Base-by-base conservation (phyloP, 208 protist species). In the Acanthamoeba divionensis region DNA sequence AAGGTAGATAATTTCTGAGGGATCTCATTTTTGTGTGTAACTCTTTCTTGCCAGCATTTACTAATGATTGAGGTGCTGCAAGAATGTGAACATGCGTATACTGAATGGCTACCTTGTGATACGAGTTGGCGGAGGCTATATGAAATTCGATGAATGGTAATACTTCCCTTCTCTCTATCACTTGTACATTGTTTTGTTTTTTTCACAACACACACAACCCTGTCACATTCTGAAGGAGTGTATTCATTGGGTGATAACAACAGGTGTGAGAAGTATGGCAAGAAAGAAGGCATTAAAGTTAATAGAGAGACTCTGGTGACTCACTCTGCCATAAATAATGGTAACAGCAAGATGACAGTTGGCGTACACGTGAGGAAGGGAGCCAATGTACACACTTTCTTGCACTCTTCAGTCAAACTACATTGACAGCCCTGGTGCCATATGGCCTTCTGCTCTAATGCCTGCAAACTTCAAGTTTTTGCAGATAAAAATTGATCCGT, bases 81-180 rank as follows among this genome's bases (percentile, higher is more conserved):
- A 63, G 52, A 85, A 85, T 63, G 52, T 65, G 75, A 85, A 63
- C 75, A 85, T 85, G 50, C 75, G 75, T 26, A 85, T 85, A 45
- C 75, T 83, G 8, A 83, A 83, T 29, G 73, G 73, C 29, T 83
- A 83, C 73, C 73, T 83, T 12, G 73, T 83, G 15, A 83, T 83
- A 21, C 73, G 73, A 9, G 73, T 83, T 7, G 73, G 73, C 6
- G 73, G 73, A 8, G 73, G 73, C 41, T 83, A 83, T 29, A 83
- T 83, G 73, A 52, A 83, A 31, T 83, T 83, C 48, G 73, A 83
- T 15, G 73, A 83, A 26, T 83, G 73, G 73, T 83, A 83, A 47
- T 24, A 24, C 52, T 60, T n/a, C n/a, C n/a, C n/a, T n/a, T n/a
- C n/a, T n/a, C n/a, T n/a, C n/a, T n/a, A n/a, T n/a, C n/a, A n/a